Evolutionary conservation across 345 rosid genomes (phyloP).

Genomic region (Brassica incana): DNA sequence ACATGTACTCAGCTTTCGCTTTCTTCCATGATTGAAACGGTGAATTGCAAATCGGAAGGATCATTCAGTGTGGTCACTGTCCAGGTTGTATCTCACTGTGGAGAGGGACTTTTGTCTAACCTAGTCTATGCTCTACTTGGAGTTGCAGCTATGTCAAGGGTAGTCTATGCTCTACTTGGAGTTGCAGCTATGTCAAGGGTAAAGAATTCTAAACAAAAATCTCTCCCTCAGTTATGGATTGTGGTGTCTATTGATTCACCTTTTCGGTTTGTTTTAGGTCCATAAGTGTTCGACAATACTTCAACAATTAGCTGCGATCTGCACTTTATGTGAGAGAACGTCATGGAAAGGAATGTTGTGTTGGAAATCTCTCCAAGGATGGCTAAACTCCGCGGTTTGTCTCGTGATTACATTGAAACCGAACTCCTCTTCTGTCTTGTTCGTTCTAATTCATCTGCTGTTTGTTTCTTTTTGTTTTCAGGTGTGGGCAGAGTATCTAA

Average conservation of each 20-base stretch:
- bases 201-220: conserved; percentile 21
- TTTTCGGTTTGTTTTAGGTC: conserved; percentile 48
- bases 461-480: conserved; percentile 24
- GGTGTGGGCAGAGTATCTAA: conserved; percentile 92
- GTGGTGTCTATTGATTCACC: background rate
- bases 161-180: conserved; percentile 79
- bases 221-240: background rate
- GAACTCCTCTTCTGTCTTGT: background rate
- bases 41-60: conserved; percentile 57
- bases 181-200: conserved; percentile 99
- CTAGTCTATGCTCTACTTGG: conserved; percentile 91
- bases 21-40: conserved; percentile 57
- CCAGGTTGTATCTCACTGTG: conserved; percentile 77
- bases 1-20: conserved; percentile 47
- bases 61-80: conserved; percentile 63
- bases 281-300: conserved; percentile 83
- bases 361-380: conserved; percentile 81
- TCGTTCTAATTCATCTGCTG: background rate
- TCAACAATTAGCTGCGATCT: conserved; percentile 87
- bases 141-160: conserved; percentile 97
- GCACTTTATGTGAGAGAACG: conserved; percentile 76
- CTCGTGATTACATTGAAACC: background rate
- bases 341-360: conserved; percentile 70
- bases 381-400: conserved; percentile 73
- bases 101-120: conserved; percentile 92